Evolutionary conservation across 192 early-diverging fungal species (phyloP), one percentile per base, ranked within the genome.

Genomic region (Gigaspora rosea): DNA sequence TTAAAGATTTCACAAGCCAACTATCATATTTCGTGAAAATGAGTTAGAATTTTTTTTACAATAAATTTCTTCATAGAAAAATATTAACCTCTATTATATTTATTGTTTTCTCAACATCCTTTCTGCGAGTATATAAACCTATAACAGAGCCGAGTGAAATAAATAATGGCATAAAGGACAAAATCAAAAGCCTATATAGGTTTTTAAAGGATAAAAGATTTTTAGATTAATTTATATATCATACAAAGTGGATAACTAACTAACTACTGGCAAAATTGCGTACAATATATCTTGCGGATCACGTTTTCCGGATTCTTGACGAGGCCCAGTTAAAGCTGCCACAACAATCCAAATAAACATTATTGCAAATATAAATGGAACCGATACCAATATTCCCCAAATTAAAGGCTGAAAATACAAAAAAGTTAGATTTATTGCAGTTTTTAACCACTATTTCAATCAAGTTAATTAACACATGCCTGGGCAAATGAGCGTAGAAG

Each of bases 1-100:
- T 85, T 82, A 15, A 94, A 73, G 13, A 94, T 88, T 68, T 91
- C 91, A 76, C 87, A 92, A 16, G 93, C 89, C 27, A 94, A 83
- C 89, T 93, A 82, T 35, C 27, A 41, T 41, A 41, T 41, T 41
- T 41, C 7, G 2, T 41, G 41, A 41, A 41, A 41, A 41, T 41
- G 27, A 0, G 41, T 41, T 41, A 41, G 41, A 41, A 41, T 27
- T 27, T 27, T n/a, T 41, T 41, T 41, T 41, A 41, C 41, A 41
- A 41, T 41, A 41, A 41, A 41, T 41, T 41, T 41, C 41, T 41
- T 41, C 41, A 41, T 41, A 41, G 3, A 41, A 41, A 41, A 41
- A 41, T 41, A 41, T 41, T 41, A 41, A 41, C 41, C 41, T 41
- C 41, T 41, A 41, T 41, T 41, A 41, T 41, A 7, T 41, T 41